These are phyloP conservation scores for Pythium rishiriense DNA, from an alignment of 352 stramenopile species.

Conservation along the genomic window DNA sequence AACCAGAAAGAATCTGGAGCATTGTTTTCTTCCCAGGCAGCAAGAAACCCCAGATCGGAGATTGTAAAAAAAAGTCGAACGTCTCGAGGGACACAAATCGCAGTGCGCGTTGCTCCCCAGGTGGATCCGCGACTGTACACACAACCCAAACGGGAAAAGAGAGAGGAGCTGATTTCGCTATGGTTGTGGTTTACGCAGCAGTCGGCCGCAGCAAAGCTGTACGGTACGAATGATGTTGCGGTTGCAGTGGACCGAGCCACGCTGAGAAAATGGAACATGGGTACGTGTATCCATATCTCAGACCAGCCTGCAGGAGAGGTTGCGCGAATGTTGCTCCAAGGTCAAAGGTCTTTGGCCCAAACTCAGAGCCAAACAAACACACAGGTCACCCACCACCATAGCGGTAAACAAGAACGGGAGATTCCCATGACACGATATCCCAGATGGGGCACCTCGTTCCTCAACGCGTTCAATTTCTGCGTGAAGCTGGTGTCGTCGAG, in stretches of 20 bases:
- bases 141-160: background rate
- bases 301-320: background rate
- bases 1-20: no score
- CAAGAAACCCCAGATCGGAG: no score
- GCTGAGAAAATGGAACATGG: conserved; percentile 3
- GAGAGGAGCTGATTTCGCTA: background rate
- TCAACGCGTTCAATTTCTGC: background rate
- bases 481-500: background rate
- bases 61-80: no score
- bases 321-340: conserved; percentile 1
- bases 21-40: no score
- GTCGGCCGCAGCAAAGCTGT: no score
- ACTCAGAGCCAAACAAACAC: no score
- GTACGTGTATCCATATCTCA: conserved; percentile 2
- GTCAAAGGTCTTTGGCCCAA: no score
- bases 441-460: no score
- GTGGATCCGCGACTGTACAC: background rate
- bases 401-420: no score
- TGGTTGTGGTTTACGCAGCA: background rate
- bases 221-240: background rate
- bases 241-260: background rate
- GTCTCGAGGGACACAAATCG: background rate
- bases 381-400: no score
- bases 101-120: background rate
- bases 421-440: no score